A percentile compares a stretch with the other conserved stretches of the same genome.
These are phyloP conservation scores for Apiotrichum porosum DNA, from an alignment of 1,284 basidiomycete genomes.

Conservation along the genomic window DNA sequence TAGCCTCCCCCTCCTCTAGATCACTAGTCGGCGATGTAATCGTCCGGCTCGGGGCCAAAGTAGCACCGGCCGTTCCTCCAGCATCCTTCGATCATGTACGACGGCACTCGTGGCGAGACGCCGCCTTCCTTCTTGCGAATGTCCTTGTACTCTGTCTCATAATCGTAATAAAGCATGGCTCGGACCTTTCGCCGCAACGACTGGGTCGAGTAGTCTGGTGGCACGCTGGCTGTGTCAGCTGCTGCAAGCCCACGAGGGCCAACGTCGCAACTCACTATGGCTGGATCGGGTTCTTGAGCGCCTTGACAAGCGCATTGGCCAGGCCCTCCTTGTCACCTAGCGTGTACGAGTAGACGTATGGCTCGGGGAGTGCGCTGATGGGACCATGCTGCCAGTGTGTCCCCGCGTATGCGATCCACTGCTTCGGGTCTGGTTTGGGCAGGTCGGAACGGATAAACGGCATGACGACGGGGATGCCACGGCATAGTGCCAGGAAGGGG, in stretches of 20 bases:
- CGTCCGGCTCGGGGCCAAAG: not conserved
- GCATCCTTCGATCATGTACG: slow-evolving; percentile 1
- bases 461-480: slow-evolving; percentile 43
- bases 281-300: slow-evolving; percentile 28
- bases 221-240: slow-evolving; percentile 16
- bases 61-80: not conserved
- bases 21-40: not conserved
- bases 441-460: slow-evolving; percentile 23
- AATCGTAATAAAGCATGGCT: slow-evolving; percentile 25
- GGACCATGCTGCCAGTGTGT: slow-evolving; percentile 36
- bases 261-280: slow-evolving; percentile 32
- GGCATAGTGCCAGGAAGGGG: slow-evolving; percentile 39
- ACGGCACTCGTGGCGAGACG: slow-evolving; percentile 10
- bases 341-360: slow-evolving; percentile 42
- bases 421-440: not conserved
- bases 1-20: no score
- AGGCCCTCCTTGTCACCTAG: slow-evolving; percentile 24
- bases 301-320: slow-evolving; percentile 19
- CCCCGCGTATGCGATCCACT: not conserved
- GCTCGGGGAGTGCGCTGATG: slow-evolving; percentile 31
- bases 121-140: slow-evolving; percentile 14
- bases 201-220: no score
- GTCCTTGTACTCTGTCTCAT: slow-evolving; percentile 21
- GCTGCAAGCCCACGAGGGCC: no score
- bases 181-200: slow-evolving; percentile 19